Base-by-base conservation (phyloP, 495 filamentous ascomycete species). In the Penicillium goetzii region DNA sequence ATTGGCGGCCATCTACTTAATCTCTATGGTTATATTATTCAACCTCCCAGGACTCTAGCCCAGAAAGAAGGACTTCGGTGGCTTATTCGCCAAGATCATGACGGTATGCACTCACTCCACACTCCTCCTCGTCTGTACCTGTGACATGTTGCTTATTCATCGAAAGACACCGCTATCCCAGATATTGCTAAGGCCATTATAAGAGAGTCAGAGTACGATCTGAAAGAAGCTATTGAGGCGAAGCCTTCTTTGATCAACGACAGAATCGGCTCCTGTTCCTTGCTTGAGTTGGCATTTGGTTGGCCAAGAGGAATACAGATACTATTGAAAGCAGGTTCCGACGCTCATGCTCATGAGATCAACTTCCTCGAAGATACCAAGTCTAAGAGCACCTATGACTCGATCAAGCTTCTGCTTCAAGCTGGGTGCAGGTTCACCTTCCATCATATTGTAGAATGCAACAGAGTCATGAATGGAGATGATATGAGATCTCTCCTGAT, bases 171-270 rank as follows among this genome's bases (percentile, higher is more conserved):
- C 15, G 19, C 21, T 33, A 54, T 60, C 4, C 58, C 58, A 14
- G 58, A 60, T 6, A 17, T 60, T 43, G 34, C 36, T 2, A 60
- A 54, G 50, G 32, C 23, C 15, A 41, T 60, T 15, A 54, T 60
- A 23, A 23, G 26, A 33, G 32, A 60, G 8, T 53, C 49, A 12
- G 58, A 60, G 34, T 33, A 30, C 43, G 19, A 47, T 47, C 41
- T 19, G 10, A 23, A 9, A 47, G 21, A 17, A 47, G 17, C 50
- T 32, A 33, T n/a, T 1, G 6, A 2, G 4, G 12, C 36, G 14
- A 17, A 40, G 36, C 14, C 36, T 17, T 40, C 3, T 40, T 15
- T 40, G 14, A 12, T 21, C 8, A 60, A 54, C 25, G 49, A 60
- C 12, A 14, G 19, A 7, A 41, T 60, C 14, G 49, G 58, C 9